These are phyloP conservation scores for Scheffersomyces illinoinensis DNA, from an alignment of 1,139 yeast genomes.

Conservation along the genomic window DNA sequence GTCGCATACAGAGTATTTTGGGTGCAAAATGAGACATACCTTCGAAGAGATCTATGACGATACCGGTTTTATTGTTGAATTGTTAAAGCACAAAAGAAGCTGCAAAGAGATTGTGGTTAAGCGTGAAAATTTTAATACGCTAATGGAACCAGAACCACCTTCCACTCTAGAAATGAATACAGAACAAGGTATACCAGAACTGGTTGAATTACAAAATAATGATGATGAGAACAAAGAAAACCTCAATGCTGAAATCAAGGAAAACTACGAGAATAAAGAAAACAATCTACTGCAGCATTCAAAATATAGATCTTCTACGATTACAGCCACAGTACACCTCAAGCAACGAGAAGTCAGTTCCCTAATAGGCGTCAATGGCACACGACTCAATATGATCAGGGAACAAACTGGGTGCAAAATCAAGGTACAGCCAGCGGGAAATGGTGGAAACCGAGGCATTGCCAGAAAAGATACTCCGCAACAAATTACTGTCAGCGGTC, in stretches of 20 bases:
- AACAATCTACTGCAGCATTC: background rate
- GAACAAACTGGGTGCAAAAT: slow-evolving; percentile 29
- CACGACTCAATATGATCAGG: slow-evolving; percentile 24
- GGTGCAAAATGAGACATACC: slow-evolving; percentile 1
- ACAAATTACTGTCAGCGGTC: slow-evolving; percentile 15
- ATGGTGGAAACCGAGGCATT: background rate
- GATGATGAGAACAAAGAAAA: background rate
- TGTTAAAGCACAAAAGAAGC: background rate
- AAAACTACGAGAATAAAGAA: background rate
- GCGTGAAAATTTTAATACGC: background rate
- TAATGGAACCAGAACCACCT: background rate
- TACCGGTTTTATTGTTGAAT: background rate
- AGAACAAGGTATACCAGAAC: background rate
- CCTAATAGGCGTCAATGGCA: slow-evolving; percentile 30
- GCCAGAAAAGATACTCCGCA: slow-evolving; percentile 14
- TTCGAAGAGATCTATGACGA: background rate
- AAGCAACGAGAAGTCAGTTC: slow-evolving; percentile 27
- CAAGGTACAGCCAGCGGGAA: slow-evolving; percentile 13
- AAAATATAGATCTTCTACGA: background rate
- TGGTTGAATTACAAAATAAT: background rate
- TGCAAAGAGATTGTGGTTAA: background rate
- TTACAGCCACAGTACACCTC: background rate
- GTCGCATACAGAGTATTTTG: slow-evolving; percentile 5
- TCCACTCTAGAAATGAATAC: background rate
- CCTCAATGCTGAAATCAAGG: background rate